phyloP scores from a whole-genome alignment of 2,329 filamentous ascomycete species.

The Myriosclerotinia scirpicola region DNA sequence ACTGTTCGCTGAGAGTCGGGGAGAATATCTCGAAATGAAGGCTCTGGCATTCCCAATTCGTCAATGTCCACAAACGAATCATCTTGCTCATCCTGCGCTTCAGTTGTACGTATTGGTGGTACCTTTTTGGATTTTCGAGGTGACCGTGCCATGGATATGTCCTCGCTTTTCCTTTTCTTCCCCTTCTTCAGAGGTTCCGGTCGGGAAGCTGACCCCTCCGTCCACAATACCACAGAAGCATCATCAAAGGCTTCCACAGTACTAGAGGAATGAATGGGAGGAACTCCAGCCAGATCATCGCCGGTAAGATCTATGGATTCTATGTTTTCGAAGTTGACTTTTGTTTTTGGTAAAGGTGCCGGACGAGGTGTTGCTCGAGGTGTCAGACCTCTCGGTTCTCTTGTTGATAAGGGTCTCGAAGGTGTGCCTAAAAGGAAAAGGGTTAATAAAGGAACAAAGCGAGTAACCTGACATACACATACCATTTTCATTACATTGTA shows the following conservation, averaged over 20 bases:
- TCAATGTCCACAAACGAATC: constrained; percentile 41
- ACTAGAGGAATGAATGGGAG: constrained; percentile 30
- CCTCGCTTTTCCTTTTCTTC: constrained; percentile 41
- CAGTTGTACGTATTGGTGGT: constrained; percentile 12
- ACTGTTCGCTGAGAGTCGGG: constrained; percentile 18
- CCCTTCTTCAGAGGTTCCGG: constrained; percentile 34
- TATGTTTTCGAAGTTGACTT: constrained; percentile 29
- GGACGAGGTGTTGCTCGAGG: constrained; percentile 38
- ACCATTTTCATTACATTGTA: constrained; percentile 33
- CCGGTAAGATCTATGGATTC: constrained; percentile 40
- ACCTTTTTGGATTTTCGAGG: constrained; percentile 25
- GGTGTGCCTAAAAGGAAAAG: constrained; percentile 31
- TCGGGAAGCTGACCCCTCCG: constrained; percentile 35
- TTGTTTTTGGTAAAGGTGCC: constrained; percentile 38
- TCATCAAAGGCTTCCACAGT: constrained; percentile 33
- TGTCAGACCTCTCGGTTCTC: constrained; percentile 19
- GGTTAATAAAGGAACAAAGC: constrained; percentile 5
- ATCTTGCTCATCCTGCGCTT: constrained; percentile 25
- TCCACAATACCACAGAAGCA: constrained; percentile 31
- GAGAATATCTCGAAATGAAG: constrained; percentile 10
- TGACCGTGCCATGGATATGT: constrained; percentile 31
- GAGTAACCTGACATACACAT: constrained; percentile 23
- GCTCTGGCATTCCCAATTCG: constrained; percentile 26
- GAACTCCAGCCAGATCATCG: constrained; percentile 28
- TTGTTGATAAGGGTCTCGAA: constrained; percentile 25